phyloP scores from a whole-genome alignment of 176 grass and related monocot species.

The Areca catechu region DNA sequence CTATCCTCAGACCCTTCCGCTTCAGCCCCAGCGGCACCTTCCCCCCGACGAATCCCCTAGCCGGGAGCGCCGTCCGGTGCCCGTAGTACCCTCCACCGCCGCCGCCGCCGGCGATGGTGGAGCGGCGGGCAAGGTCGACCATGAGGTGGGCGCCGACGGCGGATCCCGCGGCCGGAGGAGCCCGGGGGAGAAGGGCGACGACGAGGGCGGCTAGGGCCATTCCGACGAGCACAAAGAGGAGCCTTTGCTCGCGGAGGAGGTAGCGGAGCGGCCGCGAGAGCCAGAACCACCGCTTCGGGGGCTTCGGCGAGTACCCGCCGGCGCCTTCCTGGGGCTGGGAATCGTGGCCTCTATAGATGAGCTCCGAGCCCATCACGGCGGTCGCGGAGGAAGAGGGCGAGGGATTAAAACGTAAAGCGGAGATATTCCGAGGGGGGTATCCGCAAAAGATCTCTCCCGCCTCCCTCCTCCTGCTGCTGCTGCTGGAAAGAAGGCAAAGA shows the following conservation, averaged over 20 bases:
- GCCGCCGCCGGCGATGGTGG: constrained; percentile 14
- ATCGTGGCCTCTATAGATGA: constrained; percentile 43
- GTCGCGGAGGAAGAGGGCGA: constrained; percentile 6
- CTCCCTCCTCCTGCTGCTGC: too few species aligned
- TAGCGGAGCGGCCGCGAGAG: constrained; percentile 45
- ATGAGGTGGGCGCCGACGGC: neutral
- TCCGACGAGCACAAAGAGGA: constrained; percentile 60
- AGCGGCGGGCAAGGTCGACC: neutral
- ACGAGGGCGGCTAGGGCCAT: constrained; percentile 51
- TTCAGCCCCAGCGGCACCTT: constrained; percentile 86
- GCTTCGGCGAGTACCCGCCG: constrained; percentile 34
- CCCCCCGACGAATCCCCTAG: constrained; percentile 42
- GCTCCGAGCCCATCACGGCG: constrained; percentile 60
- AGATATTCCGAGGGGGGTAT: too few species aligned
- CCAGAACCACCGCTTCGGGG: constrained; percentile 52
- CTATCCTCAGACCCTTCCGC: constrained; percentile 61
- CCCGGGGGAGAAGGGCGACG: constrained; percentile 30
- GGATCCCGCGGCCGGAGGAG: neutral
- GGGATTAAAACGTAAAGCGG: neutral
- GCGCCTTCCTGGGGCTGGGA: constrained; percentile 7
- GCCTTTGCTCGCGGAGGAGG: constrained; percentile 54
- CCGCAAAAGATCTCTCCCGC: too few species aligned
- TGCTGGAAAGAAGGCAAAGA: too few species aligned
- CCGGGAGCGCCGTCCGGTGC: neutral
- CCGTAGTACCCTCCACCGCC: neutral